A percentile compares a stretch with the other conserved stretches of the same genome.
Evolutionary conservation across 2,329 filamentous ascomycete species (phyloP).

Genomic region (Echinosphaeria canescens): DNA sequence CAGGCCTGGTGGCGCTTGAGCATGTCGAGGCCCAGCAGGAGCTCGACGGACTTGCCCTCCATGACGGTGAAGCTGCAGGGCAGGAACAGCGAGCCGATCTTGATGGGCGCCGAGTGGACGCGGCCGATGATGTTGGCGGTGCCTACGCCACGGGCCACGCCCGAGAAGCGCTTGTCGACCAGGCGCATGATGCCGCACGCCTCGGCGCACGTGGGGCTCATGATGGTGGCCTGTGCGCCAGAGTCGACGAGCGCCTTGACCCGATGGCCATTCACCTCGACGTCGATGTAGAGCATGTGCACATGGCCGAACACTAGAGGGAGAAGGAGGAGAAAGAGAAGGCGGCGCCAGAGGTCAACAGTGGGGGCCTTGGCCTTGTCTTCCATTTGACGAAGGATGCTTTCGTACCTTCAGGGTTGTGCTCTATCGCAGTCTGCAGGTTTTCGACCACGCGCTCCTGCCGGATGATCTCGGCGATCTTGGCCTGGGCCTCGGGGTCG

Average conservation of each 20-base stretch:
- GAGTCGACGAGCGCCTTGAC: constrained; percentile 96
- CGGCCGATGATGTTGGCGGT: constrained; percentile 88
- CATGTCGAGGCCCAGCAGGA: constrained; percentile 90
- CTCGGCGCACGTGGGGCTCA: constrained; percentile 86
- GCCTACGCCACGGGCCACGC: constrained; percentile 81
- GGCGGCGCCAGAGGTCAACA: constrained; percentile 5
- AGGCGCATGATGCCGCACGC: constrained; percentile 90
- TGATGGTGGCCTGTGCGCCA: constrained; percentile 93
- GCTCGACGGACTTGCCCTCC: constrained; percentile 93
- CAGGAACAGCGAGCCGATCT: constrained; percentile 70
- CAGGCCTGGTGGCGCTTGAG: constrained; percentile 85
- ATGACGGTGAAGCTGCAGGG: constrained; percentile 97
- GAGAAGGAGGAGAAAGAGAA: too few relatives aligned
- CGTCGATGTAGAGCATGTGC: constrained; percentile 89
- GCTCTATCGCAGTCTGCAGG: constrained; percentile 86
- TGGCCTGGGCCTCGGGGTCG: constrained; percentile 73
- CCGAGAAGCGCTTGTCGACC: constrained; percentile 79
- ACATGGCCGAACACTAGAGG: constrained; percentile 71
- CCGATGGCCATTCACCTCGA: constrained; percentile 79
- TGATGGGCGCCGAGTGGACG: constrained; percentile 88
- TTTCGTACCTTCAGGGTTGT: constrained; percentile 77
- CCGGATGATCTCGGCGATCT: constrained; percentile 93
- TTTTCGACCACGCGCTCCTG: constrained; percentile 92
- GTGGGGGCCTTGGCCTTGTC: background rate
- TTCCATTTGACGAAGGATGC: background rate